phyloP scores from a whole-genome alignment of 163 green algal genomes.

The Chlamydomonas reinhardtii region DNA sequence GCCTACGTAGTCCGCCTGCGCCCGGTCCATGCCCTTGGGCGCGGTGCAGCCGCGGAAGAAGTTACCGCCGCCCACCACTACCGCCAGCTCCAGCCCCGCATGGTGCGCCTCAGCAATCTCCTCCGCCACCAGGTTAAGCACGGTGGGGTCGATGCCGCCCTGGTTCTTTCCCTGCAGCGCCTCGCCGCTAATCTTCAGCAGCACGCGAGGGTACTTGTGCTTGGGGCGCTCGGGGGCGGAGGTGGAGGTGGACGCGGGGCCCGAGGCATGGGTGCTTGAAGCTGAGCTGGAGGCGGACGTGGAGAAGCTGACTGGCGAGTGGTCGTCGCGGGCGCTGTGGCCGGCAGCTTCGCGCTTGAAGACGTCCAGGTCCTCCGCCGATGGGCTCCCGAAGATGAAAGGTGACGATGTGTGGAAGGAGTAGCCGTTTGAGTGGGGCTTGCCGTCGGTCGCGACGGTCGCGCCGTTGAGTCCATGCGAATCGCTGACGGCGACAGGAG shows the following conservation, averaged over 20 bases:
- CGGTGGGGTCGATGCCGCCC: slow-evolving; percentile 89
- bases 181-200: slow-evolving; percentile 97
- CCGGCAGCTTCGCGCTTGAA: too few relatives aligned
- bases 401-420: background rate
- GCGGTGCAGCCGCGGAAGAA: slow-evolving; percentile 92
- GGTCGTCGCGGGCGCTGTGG: too few relatives aligned
- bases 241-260: background rate
- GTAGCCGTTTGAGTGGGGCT: slow-evolving; percentile 2
- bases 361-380: background rate
- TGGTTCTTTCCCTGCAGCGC: slow-evolving; percentile 86
- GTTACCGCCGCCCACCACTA: slow-evolving; percentile 96
- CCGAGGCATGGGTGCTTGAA: background rate
- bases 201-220: slow-evolving; percentile 63
- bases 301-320: background rate
- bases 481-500: too few relatives aligned
- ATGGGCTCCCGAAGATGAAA: slow-evolving; percentile 31
- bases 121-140: slow-evolving; percentile 84
- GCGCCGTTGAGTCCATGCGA: background rate
- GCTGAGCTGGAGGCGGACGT: background rate
- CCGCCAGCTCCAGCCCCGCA: slow-evolving; percentile 85
- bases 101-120: slow-evolving; percentile 81
- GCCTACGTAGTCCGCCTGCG: slow-evolving; percentile 95
- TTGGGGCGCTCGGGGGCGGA: background rate
- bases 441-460: slow-evolving; percentile 4
- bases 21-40: slow-evolving; percentile 85